Percentiles rank a stretch among this genome's conserved stretches.
These are phyloP conservation scores for Trichosporon sp. DNA, from an alignment of 1,284 basidiomycete genomes.

Conservation along the genomic window DNA sequence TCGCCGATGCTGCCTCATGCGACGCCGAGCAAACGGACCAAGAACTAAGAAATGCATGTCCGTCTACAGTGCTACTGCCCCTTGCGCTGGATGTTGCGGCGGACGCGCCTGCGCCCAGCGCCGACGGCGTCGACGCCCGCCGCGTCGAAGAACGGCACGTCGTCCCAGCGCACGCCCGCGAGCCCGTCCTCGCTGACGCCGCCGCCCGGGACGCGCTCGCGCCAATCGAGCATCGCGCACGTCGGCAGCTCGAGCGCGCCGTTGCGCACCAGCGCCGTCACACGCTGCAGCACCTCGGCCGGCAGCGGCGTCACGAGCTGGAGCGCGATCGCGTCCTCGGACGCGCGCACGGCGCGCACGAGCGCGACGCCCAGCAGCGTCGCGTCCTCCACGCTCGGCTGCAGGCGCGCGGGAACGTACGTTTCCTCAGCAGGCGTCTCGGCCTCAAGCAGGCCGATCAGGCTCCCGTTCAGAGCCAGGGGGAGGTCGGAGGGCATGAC, in stretches of 20 bases:
- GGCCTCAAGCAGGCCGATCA: conserved; percentile 65
- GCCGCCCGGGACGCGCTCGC: conserved; percentile 22
- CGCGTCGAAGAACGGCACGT: conserved; percentile 79
- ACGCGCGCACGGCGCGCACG: conserved; percentile 57
- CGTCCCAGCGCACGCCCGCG: conserved; percentile 56
- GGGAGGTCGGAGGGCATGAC: conserved; percentile 63
- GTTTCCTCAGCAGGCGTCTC: conserved; percentile 33
- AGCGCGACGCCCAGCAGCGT: conserved; percentile 66
- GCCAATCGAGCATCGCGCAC: conserved; percentile 79
- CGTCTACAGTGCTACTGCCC: conserved; percentile 44
- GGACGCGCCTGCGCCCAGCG: conserved; percentile 64
- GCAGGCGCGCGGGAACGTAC: conserved; percentile 58
- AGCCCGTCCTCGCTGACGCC: conserved; percentile 41
- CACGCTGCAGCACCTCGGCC: conserved; percentile 48
- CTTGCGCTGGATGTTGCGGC: conserved; percentile 83
- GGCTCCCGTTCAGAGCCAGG: conserved; percentile 69
- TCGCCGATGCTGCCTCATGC: no score
- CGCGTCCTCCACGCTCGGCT: conserved; percentile 59
- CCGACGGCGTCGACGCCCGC: conserved; percentile 58
- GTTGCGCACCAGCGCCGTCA: conserved; percentile 62
- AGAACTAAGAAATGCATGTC: background rate
- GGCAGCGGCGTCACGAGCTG: conserved; percentile 75
- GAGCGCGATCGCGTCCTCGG: conserved; percentile 13
- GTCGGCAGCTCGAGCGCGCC: conserved; percentile 83
- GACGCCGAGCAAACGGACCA: background rate